Base-by-base conservation (phyloP, 768 basidiomycete species). In the Macrolepiota dolichaula region DNA sequence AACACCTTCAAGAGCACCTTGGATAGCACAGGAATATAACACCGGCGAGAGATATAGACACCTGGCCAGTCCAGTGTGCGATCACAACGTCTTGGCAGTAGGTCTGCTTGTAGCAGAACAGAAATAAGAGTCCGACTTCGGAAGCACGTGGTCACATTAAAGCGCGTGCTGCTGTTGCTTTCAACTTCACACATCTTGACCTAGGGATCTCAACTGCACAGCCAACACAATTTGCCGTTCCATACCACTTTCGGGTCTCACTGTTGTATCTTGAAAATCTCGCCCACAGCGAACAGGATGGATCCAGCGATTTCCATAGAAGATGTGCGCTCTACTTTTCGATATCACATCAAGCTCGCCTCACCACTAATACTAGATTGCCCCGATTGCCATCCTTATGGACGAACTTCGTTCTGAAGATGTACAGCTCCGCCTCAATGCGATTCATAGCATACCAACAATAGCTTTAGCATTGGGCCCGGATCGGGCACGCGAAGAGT, bases 361-460 rank as follows among this genome's bases (percentile, higher is more conserved):
- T 63, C 55, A 51, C 55, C 47, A 44, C 57, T 62, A 62, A 44
- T 64, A 57, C 7, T 70, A 94, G 88, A 89, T 95, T 78, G 91
- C 92, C 51, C 94, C 94, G 74, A 95, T 96, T 79, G 94, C 94
- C 69, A 89, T 97, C 72, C 85, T 97, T 59, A 95, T 97, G 90
- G 96, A 98, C 79, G 96, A 98, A 78, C 81, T 98, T 59, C 92
- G 95, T 68, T 94, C 95, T 54, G 97, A 99, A 72, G 97, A 99
- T 76, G 96, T 98, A 55, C 92, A 96, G 75, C 78, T 98, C 51
- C 91, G 97, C 58, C 81, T 99, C 71, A 96, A 96, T 67, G 96
- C 97, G 63, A 96, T 99, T 65, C 94, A 95, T 75, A 92, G 96
- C 75, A 85, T 99, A 70, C 94, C 95, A 55, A 99, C 97, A 51